Evolutionary conservation across 2,329 filamentous ascomycete genomes (phyloP), one percentile per base, ranked within the genome.

Genomic region (Apiospora hydei): DNA sequence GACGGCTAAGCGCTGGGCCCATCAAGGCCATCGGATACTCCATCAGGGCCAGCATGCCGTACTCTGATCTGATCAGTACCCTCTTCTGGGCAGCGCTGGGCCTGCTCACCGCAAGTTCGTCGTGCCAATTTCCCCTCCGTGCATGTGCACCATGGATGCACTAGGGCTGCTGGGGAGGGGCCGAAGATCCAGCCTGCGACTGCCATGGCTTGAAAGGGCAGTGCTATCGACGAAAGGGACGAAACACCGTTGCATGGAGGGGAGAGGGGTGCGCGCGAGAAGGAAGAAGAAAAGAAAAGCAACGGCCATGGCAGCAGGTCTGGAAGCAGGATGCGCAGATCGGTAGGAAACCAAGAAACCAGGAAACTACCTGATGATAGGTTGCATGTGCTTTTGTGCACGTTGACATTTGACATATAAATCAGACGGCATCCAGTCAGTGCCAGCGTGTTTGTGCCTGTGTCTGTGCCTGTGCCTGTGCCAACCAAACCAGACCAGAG

Each of bases 91-190:
- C 26, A 30, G 26, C 7, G 21, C 26, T 57, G 6, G 30, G 21
- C n/a, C 8, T 11, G 57, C 57, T 64, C 57, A 64, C 57, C 57
- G 57, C 57, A 64, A 64, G 2, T 64, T 64, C 34, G 14, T 64
- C 57, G n/a, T 24, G 49, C 49, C 49, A 24, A 24, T 26, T 64
- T 30, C 57, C 34, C 57, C 57, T 41, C 34, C 21, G 18, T 30
- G 34, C 51, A 57, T 57, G 51, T 57, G 51, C 51, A 57, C 51
- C 14, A 34, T 34, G 51, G 46, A 49, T 8, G 46, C 46, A 49
- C 46, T 49, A 49, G 46, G 10, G 21, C 10, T 14, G 16, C 18
- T 21, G 18, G 18, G 18, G 44, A 47, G 44, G 44, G 44, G 51
- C 51, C 51, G 51, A 53, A 53, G 16, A 30, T 26, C 51, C 51